phyloP scores from a whole-genome alignment of 208 protist genomes.

The Leishmania tropica region DNA sequence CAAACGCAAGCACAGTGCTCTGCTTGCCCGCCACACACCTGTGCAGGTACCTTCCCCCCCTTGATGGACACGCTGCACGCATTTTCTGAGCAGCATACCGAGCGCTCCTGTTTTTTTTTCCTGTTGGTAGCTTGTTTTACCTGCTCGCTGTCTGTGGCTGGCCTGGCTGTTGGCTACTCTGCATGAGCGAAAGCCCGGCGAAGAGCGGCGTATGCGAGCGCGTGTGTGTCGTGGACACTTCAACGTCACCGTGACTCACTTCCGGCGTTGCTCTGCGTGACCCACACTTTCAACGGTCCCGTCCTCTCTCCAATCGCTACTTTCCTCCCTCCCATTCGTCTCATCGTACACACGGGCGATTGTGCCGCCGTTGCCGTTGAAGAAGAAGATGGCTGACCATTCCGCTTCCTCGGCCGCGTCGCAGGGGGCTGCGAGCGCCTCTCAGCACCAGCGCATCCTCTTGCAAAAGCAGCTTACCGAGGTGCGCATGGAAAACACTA shows the following conservation, averaged over 20 bases:
- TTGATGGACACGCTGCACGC: background rate
- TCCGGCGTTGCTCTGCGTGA: background rate
- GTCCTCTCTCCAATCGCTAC: background rate
- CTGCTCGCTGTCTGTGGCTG: background rate
- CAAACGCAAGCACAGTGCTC: background rate
- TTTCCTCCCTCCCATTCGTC: background rate
- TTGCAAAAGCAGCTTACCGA: slow-evolving; percentile 76
- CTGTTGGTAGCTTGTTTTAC: background rate
- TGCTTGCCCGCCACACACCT: background rate
- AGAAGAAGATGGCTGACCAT: slow-evolving; percentile 15
- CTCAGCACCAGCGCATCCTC: slow-evolving; percentile 76
- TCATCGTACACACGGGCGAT: background rate
- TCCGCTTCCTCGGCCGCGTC: slow-evolving; percentile 19
- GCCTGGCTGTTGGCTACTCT: background rate
- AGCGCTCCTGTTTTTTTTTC: background rate
- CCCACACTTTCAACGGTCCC: background rate
- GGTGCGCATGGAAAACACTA: slow-evolving; percentile 74
- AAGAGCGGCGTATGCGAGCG: background rate
- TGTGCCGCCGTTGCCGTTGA: background rate
- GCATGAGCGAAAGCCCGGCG: background rate
- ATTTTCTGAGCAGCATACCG: background rate
- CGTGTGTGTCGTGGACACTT: background rate
- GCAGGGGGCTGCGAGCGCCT: slow-evolving; percentile 45
- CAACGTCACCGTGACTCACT: background rate
- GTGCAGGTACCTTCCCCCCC: no score